A percentile compares a stretch with the other conserved stretches of the same genome.
Conservation (phyloP, 2,329 filamentous ascomycete species). For the Rutstroemia sydowiana region DNA sequence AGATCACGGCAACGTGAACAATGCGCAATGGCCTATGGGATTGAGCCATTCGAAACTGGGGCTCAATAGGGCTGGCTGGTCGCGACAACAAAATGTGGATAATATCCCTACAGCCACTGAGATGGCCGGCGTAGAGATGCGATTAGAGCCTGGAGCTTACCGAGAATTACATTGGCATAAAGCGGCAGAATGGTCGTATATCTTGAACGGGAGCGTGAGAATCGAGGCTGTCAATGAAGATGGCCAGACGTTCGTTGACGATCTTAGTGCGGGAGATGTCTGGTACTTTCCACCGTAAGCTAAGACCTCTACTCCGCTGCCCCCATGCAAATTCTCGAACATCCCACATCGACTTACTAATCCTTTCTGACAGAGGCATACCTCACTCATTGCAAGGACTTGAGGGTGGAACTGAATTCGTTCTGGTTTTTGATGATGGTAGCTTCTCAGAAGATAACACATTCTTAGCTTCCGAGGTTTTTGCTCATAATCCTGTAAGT, state of each 20-base stretch:
- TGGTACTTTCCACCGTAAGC: slow-evolving; percentile 72
- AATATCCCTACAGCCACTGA: slow-evolving; percentile 61
- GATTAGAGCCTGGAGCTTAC: slow-evolving; percentile 63
- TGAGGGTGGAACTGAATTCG: slow-evolving; percentile 57
- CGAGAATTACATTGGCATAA: slow-evolving; percentile 78
- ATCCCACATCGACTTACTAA: background rate
- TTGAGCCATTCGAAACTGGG: slow-evolving; percentile 38
- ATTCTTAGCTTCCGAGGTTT: slow-evolving; percentile 62
- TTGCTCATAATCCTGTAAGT: slow-evolving; percentile 41
- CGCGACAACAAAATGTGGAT: slow-evolving; percentile 61
- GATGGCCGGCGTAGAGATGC: slow-evolving; percentile 72
- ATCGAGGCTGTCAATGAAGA: slow-evolving; percentile 69
- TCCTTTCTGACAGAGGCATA: slow-evolving; percentile 46
- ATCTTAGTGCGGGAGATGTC: slow-evolving; percentile 66
- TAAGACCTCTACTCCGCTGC: slow-evolving; percentile 4
- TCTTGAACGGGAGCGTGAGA: slow-evolving; percentile 62
- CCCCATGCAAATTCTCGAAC: background rate
- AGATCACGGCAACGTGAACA: slow-evolving; percentile 61
- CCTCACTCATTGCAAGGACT: slow-evolving; percentile 72
- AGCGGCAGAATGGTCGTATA: slow-evolving; percentile 71
- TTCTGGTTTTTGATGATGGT: slow-evolving; percentile 55
- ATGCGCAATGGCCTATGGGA: slow-evolving; percentile 61
- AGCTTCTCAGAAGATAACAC: slow-evolving; percentile 62
- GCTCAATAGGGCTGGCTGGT: slow-evolving; percentile 64
- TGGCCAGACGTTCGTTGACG: slow-evolving; percentile 70